Percentiles rank a stretch among this genome's conserved stretches.
phyloP scores from a whole-genome alignment of 257 asterid genomes.

The Solanum clarkiae region DNA sequence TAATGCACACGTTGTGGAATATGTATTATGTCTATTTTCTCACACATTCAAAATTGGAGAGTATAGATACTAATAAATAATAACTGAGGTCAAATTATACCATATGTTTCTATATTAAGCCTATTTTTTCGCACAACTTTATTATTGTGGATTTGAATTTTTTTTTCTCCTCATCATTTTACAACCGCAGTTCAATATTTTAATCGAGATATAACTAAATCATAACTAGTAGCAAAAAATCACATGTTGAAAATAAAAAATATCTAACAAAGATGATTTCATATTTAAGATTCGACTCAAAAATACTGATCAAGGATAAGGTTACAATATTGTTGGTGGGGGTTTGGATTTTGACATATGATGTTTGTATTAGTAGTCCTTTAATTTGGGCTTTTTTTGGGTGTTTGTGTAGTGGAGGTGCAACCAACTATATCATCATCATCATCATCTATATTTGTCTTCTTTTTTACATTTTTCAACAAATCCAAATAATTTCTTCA shows the following conservation, averaged over 20 bases:
- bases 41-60: no score
- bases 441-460: not conserved
- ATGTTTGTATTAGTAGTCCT: not conserved
- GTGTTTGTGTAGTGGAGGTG: not conserved
- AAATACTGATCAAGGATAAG: not conserved
- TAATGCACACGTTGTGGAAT: no score
- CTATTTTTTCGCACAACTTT: no score
- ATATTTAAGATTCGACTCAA: not conserved
- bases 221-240: accelerated
- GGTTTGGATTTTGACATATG: not conserved
- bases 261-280: accelerated
- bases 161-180: not conserved
- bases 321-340: not conserved
- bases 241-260: accelerated
- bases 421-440: not conserved
- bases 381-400: not conserved
- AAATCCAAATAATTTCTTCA: not conserved
- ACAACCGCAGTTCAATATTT: accelerated
- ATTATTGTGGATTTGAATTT: no score
- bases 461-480: not conserved
- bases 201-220: accelerated
- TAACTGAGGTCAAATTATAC: no score
- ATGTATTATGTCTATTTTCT: no score
- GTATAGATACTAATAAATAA: no score
- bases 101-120: no score